Evolutionary conservation across 345 rosid genomes (phyloP), one percentile per base, ranked within the genome.

Genomic region (Salix viminalis): DNA sequence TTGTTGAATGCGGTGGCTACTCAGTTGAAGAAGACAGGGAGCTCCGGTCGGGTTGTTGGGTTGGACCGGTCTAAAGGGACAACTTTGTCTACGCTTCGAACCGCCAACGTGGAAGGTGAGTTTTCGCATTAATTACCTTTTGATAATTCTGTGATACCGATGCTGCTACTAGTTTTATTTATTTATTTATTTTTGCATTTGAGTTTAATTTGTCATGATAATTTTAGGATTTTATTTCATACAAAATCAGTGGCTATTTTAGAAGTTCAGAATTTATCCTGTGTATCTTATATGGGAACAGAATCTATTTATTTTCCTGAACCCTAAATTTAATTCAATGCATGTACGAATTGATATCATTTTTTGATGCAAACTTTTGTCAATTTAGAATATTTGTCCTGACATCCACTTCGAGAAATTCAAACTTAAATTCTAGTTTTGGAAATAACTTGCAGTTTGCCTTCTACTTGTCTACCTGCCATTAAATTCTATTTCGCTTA

Each of bases 31-130:
- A 95, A 95, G 74, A 88, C 96, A 1, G 97, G 98, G 1, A 95
- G 98, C 58, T 93, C 93, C 37, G 99, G 99, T 64, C 94, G 97
- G 78, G 94, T 95, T 71, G 99, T 93, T 42, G 98, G 98, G 80
- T 77, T 95, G 83, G 97, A 90, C 83, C 90, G 93, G 61, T 87
- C 90, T 28, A 93, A 89, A 82, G 75, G 80, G 73, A 89, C 94
- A n/a, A 89, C 96, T 19, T 86, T 93, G 69, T 91, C 98, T n/a
- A 93, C 97, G 28, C 91, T 95, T 42, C 87, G 96, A 41, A 95
- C 98, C 16, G 98, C 98, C 42, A 90, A 89, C 73, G 69, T 90
- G 82, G 97, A 93, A 91, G 97, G 98, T 92, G 7, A 64, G 80
- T 61, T 21, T 24, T 9, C n/a, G 5, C 10, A 26, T 58, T 8